A percentile compares a stretch with the other conserved stretches of the same genome.
Conservation (phyloP, 257 asterid species). For the Ehretia macrophylla region DNA sequence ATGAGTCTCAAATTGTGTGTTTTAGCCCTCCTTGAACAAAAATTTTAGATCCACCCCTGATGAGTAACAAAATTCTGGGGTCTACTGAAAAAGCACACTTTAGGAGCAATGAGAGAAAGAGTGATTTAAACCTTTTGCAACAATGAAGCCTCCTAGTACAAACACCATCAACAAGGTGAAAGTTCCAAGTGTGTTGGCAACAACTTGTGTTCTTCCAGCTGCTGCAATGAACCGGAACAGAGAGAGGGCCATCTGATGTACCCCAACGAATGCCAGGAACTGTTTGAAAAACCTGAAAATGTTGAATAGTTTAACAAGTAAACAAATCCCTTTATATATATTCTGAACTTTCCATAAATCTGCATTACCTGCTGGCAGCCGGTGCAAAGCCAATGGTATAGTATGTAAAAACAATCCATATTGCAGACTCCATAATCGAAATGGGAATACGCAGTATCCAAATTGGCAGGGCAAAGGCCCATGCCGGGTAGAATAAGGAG, state of each 20-base stretch:
- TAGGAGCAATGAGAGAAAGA: too few relatives aligned
- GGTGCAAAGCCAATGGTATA: constrained; percentile 91
- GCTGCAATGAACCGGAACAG: constrained; percentile 80
- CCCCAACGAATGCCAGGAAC: constrained; percentile 59
- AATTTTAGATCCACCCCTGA: too few relatives aligned
- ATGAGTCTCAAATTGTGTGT: too few relatives aligned
- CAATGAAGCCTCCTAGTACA: constrained; percentile 72
- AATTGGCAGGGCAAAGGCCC: constrained; percentile 90
- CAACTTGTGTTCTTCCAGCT: constrained; percentile 63
- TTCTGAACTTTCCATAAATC: neutral
- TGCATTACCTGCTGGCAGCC: constrained; percentile 46
- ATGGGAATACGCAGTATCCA: constrained; percentile 70
- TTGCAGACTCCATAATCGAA: constrained; percentile 52
- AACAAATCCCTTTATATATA: neutral
- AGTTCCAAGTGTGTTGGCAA: constrained; percentile 69
- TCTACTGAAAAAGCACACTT: too few relatives aligned
- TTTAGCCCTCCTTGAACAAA: too few relatives aligned
- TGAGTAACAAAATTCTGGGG: too few relatives aligned
- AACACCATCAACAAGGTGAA: constrained; percentile 64
- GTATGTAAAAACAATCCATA: constrained; percentile 73
- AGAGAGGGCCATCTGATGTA: constrained; percentile 80
- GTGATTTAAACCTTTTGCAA: constrained; percentile 50
- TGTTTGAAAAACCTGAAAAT: constrained; percentile 69
- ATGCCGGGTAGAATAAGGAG: constrained; percentile 65
- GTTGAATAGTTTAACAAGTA: neutral